These are phyloP conservation scores for Camellia lanceoleosa DNA, from an alignment of 148 eudicot species.

Conservation along the genomic window DNA sequence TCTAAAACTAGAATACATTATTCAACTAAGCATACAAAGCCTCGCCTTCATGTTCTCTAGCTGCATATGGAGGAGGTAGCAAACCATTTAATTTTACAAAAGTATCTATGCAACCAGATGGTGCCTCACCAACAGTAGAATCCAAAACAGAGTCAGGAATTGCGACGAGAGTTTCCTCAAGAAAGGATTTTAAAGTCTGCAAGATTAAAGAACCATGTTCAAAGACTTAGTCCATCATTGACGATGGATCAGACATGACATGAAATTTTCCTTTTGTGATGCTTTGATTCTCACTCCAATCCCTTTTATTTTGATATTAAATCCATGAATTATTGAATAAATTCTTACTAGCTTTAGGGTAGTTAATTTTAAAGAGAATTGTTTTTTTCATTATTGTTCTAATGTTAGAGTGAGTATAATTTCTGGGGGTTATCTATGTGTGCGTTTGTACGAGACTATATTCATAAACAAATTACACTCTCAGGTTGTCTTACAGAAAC, in stretches of 20 bases:
- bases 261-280: not conserved
- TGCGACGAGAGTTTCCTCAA: constrained; percentile 68
- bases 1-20: not conserved
- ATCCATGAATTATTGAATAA: too few species aligned
- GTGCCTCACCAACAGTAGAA: constrained; percentile 48
- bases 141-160: constrained; percentile 87
- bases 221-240: not conserved
- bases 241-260: not conserved
- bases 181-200: constrained; percentile 70
- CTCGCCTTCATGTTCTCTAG: constrained; percentile 46
- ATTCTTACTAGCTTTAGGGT: too few species aligned
- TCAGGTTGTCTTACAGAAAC: not conserved
- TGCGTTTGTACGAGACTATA: not conserved
- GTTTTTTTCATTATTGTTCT: too few species aligned
- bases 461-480: not conserved
- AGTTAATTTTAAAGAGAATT: too few species aligned
- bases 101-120: constrained; percentile 40
- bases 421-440: not conserved
- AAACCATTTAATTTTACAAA: constrained; percentile 48
- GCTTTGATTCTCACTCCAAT: too few species aligned
- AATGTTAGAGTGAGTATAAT: too few species aligned
- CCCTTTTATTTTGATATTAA: too few species aligned
- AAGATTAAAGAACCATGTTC: constrained; percentile 17
- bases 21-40: constrained; percentile 48
- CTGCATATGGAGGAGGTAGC: constrained; percentile 67